These are phyloP conservation scores for Plantago ovata DNA, from an alignment of 257 asterid species.

Conservation along the genomic window DNA sequence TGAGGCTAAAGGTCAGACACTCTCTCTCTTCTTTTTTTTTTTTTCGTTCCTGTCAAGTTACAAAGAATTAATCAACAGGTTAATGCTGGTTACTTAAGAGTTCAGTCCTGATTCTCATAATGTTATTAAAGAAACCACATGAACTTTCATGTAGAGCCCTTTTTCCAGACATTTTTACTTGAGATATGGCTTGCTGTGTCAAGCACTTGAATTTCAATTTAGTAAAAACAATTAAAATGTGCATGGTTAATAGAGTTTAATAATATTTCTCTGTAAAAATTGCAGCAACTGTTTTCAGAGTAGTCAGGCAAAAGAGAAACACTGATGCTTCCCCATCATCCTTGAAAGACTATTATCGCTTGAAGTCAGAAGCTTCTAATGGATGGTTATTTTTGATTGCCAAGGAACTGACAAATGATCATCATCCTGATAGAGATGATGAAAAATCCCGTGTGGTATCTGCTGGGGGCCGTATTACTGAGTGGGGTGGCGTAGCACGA, in stretches of 20 bases:
- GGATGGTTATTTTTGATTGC: conserved; percentile 68
- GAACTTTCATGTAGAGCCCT: too few species aligned
- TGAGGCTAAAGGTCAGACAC: conserved; percentile 76
- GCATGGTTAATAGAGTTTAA: conserved; percentile 4
- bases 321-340: conserved; percentile 46
- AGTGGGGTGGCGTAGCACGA: conserved; percentile 93
- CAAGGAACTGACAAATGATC: conserved; percentile 88
- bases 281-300: conserved; percentile 77
- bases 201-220: not conserved
- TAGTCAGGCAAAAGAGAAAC: conserved; percentile 54
- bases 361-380: conserved; percentile 62
- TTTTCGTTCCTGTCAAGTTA: conserved; percentile 12
- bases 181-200: too few species aligned
- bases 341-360: conserved; percentile 47
- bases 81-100: conserved; percentile 14
- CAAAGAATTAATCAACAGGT: conserved; percentile 10
- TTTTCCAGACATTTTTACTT: too few species aligned
- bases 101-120: conserved; percentile 7
- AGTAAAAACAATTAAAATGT: not conserved
- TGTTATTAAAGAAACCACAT: not conserved
- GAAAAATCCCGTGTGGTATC: conserved; percentile 83
- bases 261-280: conserved; percentile 27
- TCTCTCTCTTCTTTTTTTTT: conserved; percentile 2
- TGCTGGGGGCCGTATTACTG: conserved; percentile 86
- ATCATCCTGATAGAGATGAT: conserved; percentile 94